phyloP scores from a whole-genome alignment of 495 filamentous ascomycete species.

The Mytilinidion resinicola region DNA sequence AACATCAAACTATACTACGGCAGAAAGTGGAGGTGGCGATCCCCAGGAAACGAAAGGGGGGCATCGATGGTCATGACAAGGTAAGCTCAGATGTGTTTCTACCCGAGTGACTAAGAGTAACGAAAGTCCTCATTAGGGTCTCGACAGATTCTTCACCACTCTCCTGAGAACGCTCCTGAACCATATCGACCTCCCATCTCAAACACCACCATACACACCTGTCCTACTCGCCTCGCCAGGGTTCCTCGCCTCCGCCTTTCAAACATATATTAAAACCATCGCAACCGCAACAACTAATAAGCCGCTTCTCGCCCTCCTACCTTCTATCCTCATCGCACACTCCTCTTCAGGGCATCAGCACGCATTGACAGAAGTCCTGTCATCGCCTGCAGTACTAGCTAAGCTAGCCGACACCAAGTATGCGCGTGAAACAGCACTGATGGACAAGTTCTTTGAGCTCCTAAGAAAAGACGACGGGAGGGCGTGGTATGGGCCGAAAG shows the following conservation, averaged over 20 bases:
- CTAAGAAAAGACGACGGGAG: conserved; percentile 79
- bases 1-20: conserved; percentile 80
- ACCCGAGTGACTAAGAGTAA: conserved; percentile 50
- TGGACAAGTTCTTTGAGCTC: conserved; percentile 78
- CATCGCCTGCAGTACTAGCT: conserved; percentile 65
- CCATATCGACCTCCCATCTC: conserved; percentile 65
- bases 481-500: conserved; percentile 84
- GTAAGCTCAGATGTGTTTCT: neutral
- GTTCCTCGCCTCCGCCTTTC: conserved; percentile 75
- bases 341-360: conserved; percentile 79
- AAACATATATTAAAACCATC: conserved; percentile 67
- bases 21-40: conserved; percentile 80
- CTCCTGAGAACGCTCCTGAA: conserved; percentile 68
- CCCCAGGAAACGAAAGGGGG: conserved; percentile 57
- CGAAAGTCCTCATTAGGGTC: conserved; percentile 41
- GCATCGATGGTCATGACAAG: conserved; percentile 36
- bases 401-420: conserved; percentile 80
- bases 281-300: conserved; percentile 61
- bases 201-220: conserved; percentile 43
- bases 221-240: conserved; percentile 87
- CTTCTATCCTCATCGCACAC: conserved; percentile 69
- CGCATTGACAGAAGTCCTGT: conserved; percentile 76
- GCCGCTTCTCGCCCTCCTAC: conserved; percentile 30
- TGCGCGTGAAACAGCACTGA: conserved; percentile 71
- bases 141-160: conserved; percentile 75